A percentile compares a stretch with the other conserved stretches of the same genome.
Evolutionary conservation across 768 basidiomycete genomes (phyloP).

Genomic region (Termitomyces sp.): DNA sequence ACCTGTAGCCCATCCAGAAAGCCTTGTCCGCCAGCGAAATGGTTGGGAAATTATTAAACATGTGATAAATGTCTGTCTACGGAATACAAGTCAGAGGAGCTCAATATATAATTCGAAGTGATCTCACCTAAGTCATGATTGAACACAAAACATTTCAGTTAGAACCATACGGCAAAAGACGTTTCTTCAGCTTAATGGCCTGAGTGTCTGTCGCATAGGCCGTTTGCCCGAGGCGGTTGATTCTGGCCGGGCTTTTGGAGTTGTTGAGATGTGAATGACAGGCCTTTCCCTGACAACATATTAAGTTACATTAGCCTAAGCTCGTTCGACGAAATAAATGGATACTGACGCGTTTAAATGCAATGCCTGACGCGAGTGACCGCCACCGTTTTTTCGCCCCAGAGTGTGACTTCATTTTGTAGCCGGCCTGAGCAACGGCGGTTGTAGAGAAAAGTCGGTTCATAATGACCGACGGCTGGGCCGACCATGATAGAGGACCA

Average conservation of each 20-base stretch:
- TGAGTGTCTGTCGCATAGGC: conserved; percentile 66
- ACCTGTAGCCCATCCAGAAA: not conserved
- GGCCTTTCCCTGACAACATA: conserved; percentile 53
- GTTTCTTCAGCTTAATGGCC: conserved; percentile 62
- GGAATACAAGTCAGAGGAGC: not conserved
- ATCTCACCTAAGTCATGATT: conserved; percentile 3
- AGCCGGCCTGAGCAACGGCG: conserved; percentile 49
- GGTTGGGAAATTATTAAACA: not conserved
- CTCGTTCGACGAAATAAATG: not conserved
- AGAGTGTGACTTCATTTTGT: conserved; percentile 78
- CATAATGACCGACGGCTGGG: conserved; percentile 13
- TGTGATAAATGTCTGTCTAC: conserved; percentile 5
- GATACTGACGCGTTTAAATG: conserved; percentile 70
- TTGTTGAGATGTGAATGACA: conserved; percentile 72
- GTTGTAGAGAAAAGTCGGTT: conserved; percentile 60
- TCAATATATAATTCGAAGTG: not conserved
- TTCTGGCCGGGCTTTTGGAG: conserved; percentile 57
- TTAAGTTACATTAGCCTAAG: not conserved
- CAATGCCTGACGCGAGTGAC: conserved; percentile 56
- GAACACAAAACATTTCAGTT: conserved; percentile 14
- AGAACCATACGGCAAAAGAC: conserved; percentile 64
- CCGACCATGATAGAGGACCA: conserved; percentile 7
- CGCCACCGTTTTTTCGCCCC: conserved; percentile 82
- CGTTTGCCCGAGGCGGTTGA: conserved; percentile 63
- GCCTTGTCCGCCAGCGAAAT: not conserved